phyloP scores from a whole-genome alignment of 306 rosid species.

The Notholithocarpus densiflorus region DNA sequence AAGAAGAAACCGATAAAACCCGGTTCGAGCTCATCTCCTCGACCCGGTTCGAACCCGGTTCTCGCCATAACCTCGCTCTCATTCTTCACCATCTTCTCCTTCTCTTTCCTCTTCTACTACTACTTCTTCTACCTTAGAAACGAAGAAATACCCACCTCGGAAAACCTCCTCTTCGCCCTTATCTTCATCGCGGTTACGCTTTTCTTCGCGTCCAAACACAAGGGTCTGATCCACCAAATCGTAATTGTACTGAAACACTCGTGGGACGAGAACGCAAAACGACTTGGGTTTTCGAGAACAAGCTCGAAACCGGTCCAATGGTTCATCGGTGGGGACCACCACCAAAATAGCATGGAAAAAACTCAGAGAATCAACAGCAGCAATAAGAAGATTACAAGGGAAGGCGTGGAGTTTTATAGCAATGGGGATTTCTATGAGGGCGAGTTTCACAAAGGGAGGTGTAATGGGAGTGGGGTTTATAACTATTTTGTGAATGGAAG shows the following conservation, averaged over 20 bases:
- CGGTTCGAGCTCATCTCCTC: conserved; percentile 37
- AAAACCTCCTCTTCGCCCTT: conserved; percentile 66
- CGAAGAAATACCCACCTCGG: conserved; percentile 65
- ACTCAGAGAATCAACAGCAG: neutral
- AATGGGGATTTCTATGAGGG: conserved; percentile 98
- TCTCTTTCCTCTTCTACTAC: conserved; percentile 39
- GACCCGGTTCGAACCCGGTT: conserved; percentile 34
- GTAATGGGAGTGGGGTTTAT: conserved; percentile 95
- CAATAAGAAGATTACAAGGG: conserved; percentile 44
- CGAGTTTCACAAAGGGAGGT: conserved; percentile 74
- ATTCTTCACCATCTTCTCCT: conserved; percentile 37
- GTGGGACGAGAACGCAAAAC: conserved; percentile 51
- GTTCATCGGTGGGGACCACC: conserved; percentile 65
- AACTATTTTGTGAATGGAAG: conserved; percentile 83
- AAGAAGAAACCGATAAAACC: conserved; percentile 26
- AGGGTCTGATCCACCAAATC: conserved; percentile 46
- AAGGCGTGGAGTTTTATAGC: conserved; percentile 94
- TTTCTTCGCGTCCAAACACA: conserved; percentile 67
- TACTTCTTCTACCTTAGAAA: conserved; percentile 49
- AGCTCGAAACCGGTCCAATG: conserved; percentile 71
- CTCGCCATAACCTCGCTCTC: conserved; percentile 33
- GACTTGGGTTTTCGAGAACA: conserved; percentile 43
- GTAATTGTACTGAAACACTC: conserved; percentile 48
- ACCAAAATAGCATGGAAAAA: conserved; percentile 11
- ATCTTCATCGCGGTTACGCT: conserved; percentile 77